Conservation (phyloP, 2,329 filamentous ascomycete species). For the Fusarium veterinarium region DNA sequence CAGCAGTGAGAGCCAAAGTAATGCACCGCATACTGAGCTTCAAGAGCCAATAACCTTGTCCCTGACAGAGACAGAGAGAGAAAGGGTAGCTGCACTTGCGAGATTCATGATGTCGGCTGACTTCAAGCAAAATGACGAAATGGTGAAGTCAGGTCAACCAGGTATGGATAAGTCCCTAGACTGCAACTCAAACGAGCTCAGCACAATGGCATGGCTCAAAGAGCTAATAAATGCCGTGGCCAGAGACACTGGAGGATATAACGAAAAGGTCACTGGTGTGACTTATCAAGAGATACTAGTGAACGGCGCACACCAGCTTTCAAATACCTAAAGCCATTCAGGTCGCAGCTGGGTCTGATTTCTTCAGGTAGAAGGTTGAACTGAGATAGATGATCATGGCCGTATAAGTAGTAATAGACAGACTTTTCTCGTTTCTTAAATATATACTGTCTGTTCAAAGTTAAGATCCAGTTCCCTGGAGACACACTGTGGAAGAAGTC, state of each 20-base stretch:
- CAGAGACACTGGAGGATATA: not conserved
- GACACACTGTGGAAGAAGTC: too few relatives aligned
- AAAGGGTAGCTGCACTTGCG: not conserved
- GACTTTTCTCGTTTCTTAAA: not conserved
- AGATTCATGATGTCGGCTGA: not conserved
- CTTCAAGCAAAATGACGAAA: not conserved
- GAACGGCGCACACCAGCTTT: rapidly evolving
- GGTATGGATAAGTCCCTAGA: not conserved
- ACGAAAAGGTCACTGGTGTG: not conserved
- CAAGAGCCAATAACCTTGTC: not conserved
- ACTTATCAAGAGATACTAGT: not conserved
- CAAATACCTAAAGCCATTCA: too few relatives aligned
- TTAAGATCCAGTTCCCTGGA: too few relatives aligned
- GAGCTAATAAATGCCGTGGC: not conserved
- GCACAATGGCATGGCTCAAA: not conserved
- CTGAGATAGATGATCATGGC: too few relatives aligned
- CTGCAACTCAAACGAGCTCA: not conserved
- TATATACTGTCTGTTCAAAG: too few relatives aligned
- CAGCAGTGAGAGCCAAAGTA: rapidly evolving
- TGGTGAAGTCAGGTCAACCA: rapidly evolving
- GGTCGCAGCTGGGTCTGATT: too few relatives aligned
- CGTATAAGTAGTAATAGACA: not conserved
- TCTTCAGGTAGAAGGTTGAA: not conserved
- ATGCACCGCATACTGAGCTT: not conserved
- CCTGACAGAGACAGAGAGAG: not conserved